phyloP scores from a whole-genome alignment of 169 alveolate genomes.

The Plasmodium berghei region DNA sequence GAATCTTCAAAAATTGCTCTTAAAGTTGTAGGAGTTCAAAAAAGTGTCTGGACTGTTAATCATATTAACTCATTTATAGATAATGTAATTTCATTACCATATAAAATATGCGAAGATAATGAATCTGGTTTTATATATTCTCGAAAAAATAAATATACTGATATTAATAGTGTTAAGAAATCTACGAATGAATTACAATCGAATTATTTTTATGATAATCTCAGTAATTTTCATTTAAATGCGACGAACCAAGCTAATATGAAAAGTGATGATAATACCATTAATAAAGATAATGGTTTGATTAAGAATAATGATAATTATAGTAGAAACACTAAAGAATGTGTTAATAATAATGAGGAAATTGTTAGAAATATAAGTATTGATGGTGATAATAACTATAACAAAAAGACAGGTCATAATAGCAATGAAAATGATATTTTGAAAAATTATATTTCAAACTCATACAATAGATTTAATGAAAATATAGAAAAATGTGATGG shows the following conservation, averaged over 20 bases:
- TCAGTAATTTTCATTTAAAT: too few species aligned
- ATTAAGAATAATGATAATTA: background rate
- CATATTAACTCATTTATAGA: constrained; percentile 67
- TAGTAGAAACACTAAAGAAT: background rate
- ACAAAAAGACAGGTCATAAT: background rate
- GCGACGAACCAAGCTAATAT: too few species aligned
- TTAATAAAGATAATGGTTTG: background rate
- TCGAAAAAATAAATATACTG: background rate
- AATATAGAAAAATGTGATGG: background rate
- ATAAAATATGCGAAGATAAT: constrained; percentile 44
- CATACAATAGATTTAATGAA: too few species aligned
- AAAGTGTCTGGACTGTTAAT: constrained; percentile 67
- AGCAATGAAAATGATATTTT: too few species aligned
- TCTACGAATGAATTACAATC: too few species aligned
- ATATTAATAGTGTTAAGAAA: background rate
- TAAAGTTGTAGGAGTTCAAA: constrained; percentile 70
- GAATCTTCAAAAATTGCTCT: constrained; percentile 78
- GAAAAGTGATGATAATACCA: background rate
- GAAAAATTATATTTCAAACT: too few species aligned
- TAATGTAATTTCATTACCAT: constrained; percentile 48
- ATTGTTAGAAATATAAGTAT: background rate
- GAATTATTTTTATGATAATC: background rate
- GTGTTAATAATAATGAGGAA: background rate
- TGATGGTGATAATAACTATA: background rate
- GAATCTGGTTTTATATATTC: background rate